Evolutionary conservation across 2,329 filamentous ascomycete genomes (phyloP).

Genomic region (Cryphonectria nitschkei): DNA sequence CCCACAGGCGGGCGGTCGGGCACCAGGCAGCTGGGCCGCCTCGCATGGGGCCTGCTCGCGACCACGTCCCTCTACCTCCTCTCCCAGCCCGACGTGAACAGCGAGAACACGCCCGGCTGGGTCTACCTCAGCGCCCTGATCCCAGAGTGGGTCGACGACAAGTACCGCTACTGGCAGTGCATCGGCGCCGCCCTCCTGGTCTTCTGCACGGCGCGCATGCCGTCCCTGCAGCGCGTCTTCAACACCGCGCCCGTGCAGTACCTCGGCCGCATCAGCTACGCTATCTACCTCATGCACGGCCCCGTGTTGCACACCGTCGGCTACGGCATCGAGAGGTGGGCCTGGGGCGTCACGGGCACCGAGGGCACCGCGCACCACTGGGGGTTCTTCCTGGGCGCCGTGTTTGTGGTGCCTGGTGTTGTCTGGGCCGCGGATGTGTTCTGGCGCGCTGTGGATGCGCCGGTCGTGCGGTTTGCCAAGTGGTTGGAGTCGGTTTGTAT

Average conservation of each 20-base stretch:
- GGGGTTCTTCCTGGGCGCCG: constrained; percentile 51
- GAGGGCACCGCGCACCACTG: constrained; percentile 50
- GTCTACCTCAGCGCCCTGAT: constrained; percentile 51
- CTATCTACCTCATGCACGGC: constrained; percentile 65
- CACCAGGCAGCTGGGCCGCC: constrained; percentile 5
- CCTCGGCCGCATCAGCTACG: constrained; percentile 63
- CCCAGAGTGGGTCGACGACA: constrained; percentile 52
- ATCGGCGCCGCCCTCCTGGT: constrained; percentile 58
- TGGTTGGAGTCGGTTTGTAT: constrained; percentile 55
- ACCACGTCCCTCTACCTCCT: constrained; percentile 57
- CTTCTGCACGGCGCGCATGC: constrained; percentile 51
- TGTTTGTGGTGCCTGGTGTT: constrained; percentile 54
- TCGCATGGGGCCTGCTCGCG: constrained; percentile 48
- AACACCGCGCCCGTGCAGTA: constrained; percentile 56
- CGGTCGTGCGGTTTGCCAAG: constrained; percentile 59
- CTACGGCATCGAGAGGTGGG: constrained; percentile 54
- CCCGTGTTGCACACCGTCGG: constrained; percentile 57
- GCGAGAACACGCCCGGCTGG: constrained; percentile 55
- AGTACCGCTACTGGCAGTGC: constrained; percentile 61
- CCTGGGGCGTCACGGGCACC: constrained; percentile 51
- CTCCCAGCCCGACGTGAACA: constrained; percentile 48
- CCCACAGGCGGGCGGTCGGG: neutral
- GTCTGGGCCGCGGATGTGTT: constrained; percentile 61
- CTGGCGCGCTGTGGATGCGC: constrained; percentile 59
- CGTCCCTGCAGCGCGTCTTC: constrained; percentile 54